Evolutionary conservation across 257 asterid genomes (phyloP), one percentile per base, ranked within the genome.

Genomic region (Gynochthodes officinalis): DNA sequence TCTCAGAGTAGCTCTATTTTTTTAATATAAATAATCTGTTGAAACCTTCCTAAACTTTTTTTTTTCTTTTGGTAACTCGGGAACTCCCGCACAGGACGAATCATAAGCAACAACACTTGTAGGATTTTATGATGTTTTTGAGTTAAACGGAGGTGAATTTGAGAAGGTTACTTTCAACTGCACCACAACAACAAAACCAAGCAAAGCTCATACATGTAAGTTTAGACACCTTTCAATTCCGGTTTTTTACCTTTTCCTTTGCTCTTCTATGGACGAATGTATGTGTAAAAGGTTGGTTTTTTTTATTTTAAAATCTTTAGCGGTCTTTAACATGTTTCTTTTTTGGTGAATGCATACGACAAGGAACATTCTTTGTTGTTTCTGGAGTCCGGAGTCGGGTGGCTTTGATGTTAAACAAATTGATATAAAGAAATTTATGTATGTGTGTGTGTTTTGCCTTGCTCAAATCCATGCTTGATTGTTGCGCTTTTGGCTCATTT

Each of bases 151-250:
- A 88, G 82, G 93, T 88, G 76, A 94, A 89, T 76, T 81, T 94
- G 81, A 83, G 91, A 78, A 91, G 99, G 77, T 81, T 94, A 76
- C 88, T 91, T 73, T 89, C 86, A 68, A 77, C 91, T 73, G 90
- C 97, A 67, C 94, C 96, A 12, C 95, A 84, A 27, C 99, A 87
- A 82, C 93, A 88, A 70, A 90, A 88, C 81, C 90, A 83, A 74
- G 85, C 94, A 32, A 92, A 92, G 85, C 98, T 95, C 58, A 64
- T 90, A 50, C 98, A 92, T 77, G 99, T 94, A 87, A 69, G 93
- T 75, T 68, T 76, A 23, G 19, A 70, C 46, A 70, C 78, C 74
- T 39, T 81, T 72, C 65, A 19, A 53, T 67, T 59, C 66, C 57
- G 52, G 60, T 39, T 68, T n/a, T 32, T 21, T 35, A 35, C 68